Evolutionary conservation across 441 rosid genomes (phyloP).

Genomic region (Syzygium syzygioides): DNA sequence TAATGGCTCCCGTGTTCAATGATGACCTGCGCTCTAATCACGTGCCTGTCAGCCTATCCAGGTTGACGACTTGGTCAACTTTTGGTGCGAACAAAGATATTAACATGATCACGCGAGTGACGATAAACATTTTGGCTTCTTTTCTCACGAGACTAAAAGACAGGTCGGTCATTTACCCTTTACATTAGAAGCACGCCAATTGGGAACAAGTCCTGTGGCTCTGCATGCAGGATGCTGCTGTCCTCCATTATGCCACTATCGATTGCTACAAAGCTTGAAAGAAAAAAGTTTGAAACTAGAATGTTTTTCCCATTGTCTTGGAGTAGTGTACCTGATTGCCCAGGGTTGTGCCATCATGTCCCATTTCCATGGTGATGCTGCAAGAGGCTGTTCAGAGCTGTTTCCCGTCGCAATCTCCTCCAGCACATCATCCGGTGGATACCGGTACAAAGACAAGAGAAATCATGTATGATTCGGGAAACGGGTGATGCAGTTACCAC

Average conservation of each 20-base stretch:
- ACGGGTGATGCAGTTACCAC: neutral
- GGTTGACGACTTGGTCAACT: too few relatives aligned
- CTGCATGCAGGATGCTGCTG: neutral
- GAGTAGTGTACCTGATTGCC: neutral
- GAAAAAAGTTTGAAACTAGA: neutral
- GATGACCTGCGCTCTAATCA: too few relatives aligned
- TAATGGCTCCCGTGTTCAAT: too few relatives aligned
- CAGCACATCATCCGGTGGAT: slow-evolving; percentile 13
- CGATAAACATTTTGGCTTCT: neutral
- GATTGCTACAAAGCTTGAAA: neutral
- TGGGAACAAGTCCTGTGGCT: neutral
- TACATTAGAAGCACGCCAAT: neutral
- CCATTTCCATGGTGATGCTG: neutral
- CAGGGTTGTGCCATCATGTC: neutral
- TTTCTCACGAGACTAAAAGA: neutral
- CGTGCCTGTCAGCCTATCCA: too few relatives aligned
- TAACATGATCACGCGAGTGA: neutral
- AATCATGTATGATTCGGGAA: slow-evolving; percentile 9
- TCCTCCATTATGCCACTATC: neutral
- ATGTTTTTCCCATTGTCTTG: neutral
- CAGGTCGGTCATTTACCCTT: neutral
- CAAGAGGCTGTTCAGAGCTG: slow-evolving; percentile 1
- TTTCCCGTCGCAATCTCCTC: slow-evolving; percentile 5
- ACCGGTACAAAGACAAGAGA: slow-evolving; percentile 3
- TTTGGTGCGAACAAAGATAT: neutral